Evolutionary conservation across 495 filamentous ascomycete genomes (phyloP).

Genomic region (Lepidopterella palustris): DNA sequence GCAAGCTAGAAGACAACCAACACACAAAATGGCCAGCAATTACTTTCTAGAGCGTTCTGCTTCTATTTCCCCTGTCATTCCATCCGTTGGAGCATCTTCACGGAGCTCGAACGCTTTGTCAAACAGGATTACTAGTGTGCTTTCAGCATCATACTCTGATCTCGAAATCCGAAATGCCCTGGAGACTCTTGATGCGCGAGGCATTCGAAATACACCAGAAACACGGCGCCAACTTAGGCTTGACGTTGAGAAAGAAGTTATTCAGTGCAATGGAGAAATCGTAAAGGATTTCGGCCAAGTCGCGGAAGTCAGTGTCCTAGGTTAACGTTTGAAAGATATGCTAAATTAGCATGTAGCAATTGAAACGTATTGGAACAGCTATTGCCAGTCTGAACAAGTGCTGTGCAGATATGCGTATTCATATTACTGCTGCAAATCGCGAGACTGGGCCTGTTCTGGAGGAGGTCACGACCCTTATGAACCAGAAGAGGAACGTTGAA

Average conservation of each 20-base stretch:
- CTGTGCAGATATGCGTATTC: constrained; percentile 72
- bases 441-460: constrained; percentile 72
- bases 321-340: neutral
- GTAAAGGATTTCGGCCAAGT: constrained; percentile 86
- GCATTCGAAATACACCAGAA: constrained; percentile 68
- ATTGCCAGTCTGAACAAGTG: constrained; percentile 71
- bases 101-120: constrained; percentile 54
- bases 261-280: constrained; percentile 88
- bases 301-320: constrained; percentile 59
- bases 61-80: constrained; percentile 20
- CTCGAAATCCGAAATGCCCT: constrained; percentile 86
- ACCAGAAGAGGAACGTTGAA: constrained; percentile 69
- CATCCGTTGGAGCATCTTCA: constrained; percentile 21
- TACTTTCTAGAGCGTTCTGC: constrained; percentile 30
- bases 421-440: constrained; percentile 64
- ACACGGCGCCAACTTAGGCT: constrained; percentile 72
- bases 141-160: constrained; percentile 89
- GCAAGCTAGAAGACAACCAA: too few relatives aligned
- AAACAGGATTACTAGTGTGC: constrained; percentile 70
- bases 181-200: constrained; percentile 63
- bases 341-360: constrained; percentile 55
- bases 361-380: constrained; percentile 74
- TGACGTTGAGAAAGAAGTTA: constrained; percentile 86
- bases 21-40: constrained; percentile 24
- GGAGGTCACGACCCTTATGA: constrained; percentile 69